Percentiles rank a stretch among this genome's conserved stretches.
phyloP scores from a whole-genome alignment of 1,284 basidiomycete genomes.

The Volvariella surrecta region DNA sequence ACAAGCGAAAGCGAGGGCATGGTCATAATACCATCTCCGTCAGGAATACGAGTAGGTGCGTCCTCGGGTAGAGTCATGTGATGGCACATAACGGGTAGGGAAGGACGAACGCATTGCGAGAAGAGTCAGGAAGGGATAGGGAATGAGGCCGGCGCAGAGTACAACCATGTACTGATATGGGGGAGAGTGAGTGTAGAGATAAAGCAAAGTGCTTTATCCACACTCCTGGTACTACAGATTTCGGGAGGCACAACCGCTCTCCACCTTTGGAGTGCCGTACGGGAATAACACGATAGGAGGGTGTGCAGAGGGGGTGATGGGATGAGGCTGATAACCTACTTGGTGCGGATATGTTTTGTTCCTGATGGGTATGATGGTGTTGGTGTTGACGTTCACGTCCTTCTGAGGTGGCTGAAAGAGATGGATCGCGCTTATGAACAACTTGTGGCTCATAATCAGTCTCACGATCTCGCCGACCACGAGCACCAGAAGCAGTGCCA shows the following conservation, averaged over 20 bases:
- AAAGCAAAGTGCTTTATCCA: conserved; percentile 33
- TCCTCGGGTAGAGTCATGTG: conserved; percentile 14
- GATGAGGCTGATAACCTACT: conserved; percentile 75
- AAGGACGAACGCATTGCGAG: conserved; percentile 19
- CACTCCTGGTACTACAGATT: conserved; percentile 37
- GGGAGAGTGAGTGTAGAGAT: conserved; percentile 19
- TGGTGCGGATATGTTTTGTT: conserved; percentile 41
- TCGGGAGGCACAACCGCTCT: conserved; percentile 25
- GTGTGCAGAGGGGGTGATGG: conserved; percentile 29
- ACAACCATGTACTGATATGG: conserved; percentile 11
- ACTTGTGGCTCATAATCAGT: not conserved
- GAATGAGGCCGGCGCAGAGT: conserved; percentile 24
- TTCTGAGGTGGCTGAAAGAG: not conserved
- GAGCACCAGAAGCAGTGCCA: not conserved
- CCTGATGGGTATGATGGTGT: conserved; percentile 26
- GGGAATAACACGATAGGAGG: conserved; percentile 11
- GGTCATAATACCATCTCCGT: conserved; percentile 8
- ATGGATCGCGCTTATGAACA: not conserved
- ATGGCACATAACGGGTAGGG: conserved; percentile 23
- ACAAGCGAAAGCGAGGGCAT: not conserved
- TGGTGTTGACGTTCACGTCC: conserved; percentile 19
- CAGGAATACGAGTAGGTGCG: conserved; percentile 7
- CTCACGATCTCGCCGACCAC: not conserved
- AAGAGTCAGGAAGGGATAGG: conserved; percentile 15
- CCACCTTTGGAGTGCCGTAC: conserved; percentile 18